A percentile compares a stretch with the other conserved stretches of the same genome.
Evolutionary conservation across 75 land plant species (phyloP).

Genomic region (Cryptomeria japonica): DNA sequence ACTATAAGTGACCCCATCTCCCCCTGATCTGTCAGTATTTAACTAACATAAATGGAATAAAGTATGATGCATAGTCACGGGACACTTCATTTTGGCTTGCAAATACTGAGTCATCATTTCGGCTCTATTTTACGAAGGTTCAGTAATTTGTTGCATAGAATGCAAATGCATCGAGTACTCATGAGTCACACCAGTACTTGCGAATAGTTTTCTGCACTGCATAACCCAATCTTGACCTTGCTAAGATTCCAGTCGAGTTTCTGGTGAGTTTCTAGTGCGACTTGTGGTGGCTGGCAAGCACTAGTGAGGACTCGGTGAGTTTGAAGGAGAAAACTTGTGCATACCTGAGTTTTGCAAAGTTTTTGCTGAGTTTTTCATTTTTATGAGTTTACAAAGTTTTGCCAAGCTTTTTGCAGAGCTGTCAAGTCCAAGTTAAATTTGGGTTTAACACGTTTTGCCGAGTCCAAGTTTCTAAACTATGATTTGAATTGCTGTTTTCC

Average conservation of each 20-base stretch:
- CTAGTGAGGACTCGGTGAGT: no score
- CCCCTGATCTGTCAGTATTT: background rate
- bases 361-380: background rate
- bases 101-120: background rate
- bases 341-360: background rate
- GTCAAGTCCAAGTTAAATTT: background rate
- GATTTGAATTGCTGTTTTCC: no score
- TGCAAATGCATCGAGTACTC: no score
- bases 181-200: no score
- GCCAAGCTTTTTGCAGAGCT: background rate
- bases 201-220: no score
- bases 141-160: background rate
- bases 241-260: no score
- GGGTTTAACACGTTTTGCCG: background rate
- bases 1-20: background rate
- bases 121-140: background rate
- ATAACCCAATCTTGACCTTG: no score
- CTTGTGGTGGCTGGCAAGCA: no score
- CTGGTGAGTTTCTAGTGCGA: no score
- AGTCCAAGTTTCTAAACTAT: background rate
- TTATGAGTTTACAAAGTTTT: background rate
- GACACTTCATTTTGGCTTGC: background rate
- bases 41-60: constrained; percentile 1
- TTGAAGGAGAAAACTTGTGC: background rate
- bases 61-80: background rate